Base-by-base conservation (phyloP, 2,329 filamentous ascomycete genomes). In the Elsinoe batatas region DNA sequence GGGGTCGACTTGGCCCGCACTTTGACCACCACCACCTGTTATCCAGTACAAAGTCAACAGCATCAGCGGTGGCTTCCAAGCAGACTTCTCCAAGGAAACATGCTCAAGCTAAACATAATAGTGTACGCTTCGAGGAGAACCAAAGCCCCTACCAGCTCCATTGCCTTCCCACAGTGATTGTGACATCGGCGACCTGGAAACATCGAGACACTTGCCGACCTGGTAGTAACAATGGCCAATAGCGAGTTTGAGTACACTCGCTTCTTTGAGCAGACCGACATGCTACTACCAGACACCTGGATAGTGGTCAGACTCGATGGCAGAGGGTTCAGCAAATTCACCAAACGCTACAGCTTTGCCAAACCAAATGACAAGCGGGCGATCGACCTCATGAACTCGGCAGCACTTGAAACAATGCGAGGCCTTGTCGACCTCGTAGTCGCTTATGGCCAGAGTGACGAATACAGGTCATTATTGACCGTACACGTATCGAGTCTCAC, bases 231-330 rank as follows among this genome's bases (percentile, higher is more conserved):
- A 13, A 60, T 60, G 58, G 58, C 58, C 5, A 58, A 60, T 36
- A 60, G 58, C 57, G 58, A 60, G 57, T 60, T 90, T 68, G 91
- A 95, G 74, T 98, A 98, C 71, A 91, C 97, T 60, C 88, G 88
- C 68, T 72, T 76, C 47, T 97, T 97, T 66, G 93, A 98, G 76
- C 87, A 87, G 66, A 74, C 83, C 5, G 90, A 96, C 67, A 72
- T 73, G 46, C 74, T 98, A 38, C 78, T 97, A 18, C 88, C 85
- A 54, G 95, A 94, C 67, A 97, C 91, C 22, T 98, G 91, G 90
- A 86, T 97, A 56, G 89, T 97, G 17, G 84, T 98, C 56, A 84
- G 93, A 58, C 84, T 98, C 65, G 93, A 98, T 72, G 93, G 93
- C 20, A 80, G 91, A 61, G 91, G 90, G 15, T 98, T 98, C 72